These are phyloP conservation scores for Camptophora hylomeconis DNA, from an alignment of 2,329 filamentous ascomycete genomes.

Conservation along the genomic window DNA sequence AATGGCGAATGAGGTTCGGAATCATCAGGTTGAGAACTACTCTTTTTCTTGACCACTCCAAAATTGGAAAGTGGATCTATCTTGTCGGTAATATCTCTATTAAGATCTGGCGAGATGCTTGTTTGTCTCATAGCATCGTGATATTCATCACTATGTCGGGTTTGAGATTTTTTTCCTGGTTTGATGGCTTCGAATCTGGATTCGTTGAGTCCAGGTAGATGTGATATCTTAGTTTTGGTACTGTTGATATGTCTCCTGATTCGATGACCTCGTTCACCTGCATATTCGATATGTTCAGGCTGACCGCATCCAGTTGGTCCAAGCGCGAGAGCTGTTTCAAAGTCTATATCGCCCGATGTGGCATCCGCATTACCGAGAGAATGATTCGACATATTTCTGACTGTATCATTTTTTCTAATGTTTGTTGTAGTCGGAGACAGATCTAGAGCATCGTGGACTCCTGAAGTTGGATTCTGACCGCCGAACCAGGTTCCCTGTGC, in stretches of 20 bases:
- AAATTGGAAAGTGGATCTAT: too few species aligned
- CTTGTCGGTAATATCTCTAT: neutral
- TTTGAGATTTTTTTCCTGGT: slow-evolving; percentile 4
- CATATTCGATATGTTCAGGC: slow-evolving; percentile 5
- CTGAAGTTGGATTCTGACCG: neutral
- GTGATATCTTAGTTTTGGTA: too few species aligned
- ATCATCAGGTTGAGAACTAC: neutral
- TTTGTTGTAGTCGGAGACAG: neutral
- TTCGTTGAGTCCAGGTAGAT: too few species aligned
- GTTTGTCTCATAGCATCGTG: neutral
- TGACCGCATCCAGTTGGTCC: too few species aligned
- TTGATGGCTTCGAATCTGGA: slow-evolving; percentile 4
- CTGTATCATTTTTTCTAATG: neutral
- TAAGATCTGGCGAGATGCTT: neutral
- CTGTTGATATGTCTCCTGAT: slow-evolving; percentile 1
- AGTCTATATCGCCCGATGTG: too few species aligned
- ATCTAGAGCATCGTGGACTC: slow-evolving; percentile 1
- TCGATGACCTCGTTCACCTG: slow-evolving; percentile 2
- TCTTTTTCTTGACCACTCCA: too few species aligned
- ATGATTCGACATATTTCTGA: too few species aligned
- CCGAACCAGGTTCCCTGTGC: slow-evolving; percentile 2
- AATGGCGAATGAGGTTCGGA: neutral
- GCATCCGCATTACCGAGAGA: too few species aligned
- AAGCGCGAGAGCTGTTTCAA: too few species aligned
- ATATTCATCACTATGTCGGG: neutral